These are phyloP conservation scores for Wallacemonas rigidus DNA, from an alignment of 208 protist species.

Conservation along the genomic window DNA sequence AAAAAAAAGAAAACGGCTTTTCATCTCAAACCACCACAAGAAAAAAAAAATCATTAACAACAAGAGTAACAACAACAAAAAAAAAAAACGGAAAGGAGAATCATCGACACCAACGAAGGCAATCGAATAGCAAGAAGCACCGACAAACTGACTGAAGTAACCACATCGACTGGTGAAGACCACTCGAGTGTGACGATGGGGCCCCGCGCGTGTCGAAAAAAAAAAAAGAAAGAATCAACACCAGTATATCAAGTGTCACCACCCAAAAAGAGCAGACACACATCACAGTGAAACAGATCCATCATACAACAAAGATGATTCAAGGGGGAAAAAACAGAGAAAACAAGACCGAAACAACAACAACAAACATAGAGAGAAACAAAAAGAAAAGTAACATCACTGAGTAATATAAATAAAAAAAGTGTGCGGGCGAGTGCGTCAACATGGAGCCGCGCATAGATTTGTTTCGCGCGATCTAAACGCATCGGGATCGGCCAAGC, in stretches of 20 bases:
- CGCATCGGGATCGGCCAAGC: no score
- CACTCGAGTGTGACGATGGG: no score
- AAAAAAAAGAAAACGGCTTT: neutral
- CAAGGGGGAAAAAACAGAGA: conserved; percentile 17
- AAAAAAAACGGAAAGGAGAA: neutral
- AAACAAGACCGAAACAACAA: conserved; percentile 4
- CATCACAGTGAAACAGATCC: neutral
- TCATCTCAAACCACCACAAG: neutral
- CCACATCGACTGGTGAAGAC: no score
- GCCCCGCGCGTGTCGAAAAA: neutral
- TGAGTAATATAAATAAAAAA: neutral
- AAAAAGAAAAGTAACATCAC: conserved; percentile 13
- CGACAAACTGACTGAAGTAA: no score
- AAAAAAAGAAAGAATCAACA: neutral
- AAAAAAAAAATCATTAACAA: conserved; percentile 7
- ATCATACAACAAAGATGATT: no score
- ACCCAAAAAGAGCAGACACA: conserved; percentile 3
- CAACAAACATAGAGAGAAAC: conserved; percentile 3
- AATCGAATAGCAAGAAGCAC: no score
- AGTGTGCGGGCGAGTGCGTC: neutral
- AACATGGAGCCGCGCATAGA: neutral
- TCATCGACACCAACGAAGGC: no score
- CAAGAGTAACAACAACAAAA: neutral
- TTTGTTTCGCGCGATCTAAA: neutral
- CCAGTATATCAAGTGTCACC: no score